These are phyloP conservation scores for Cymbopogon flexuosus DNA, from an alignment of 202 grass and related monocot genomes.

Conservation along the genomic window DNA sequence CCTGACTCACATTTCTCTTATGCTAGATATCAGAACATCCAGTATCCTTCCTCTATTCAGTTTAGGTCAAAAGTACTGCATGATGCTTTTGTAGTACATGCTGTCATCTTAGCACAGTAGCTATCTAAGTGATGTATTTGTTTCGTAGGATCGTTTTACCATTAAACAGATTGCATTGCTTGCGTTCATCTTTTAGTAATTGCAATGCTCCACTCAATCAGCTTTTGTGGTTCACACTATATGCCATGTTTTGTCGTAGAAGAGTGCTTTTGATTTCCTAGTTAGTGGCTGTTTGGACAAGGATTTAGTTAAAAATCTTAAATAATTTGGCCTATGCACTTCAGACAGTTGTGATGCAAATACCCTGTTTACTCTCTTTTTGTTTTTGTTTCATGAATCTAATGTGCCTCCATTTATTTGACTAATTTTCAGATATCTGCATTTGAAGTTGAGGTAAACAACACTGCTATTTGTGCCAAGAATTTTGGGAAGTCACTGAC, in stretches of 20 bases:
- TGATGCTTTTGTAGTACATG: neutral
- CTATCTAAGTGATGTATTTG: neutral
- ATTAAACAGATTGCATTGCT: neutral
- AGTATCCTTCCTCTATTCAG: neutral
- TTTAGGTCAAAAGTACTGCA: neutral
- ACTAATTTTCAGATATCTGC: slow-evolving; percentile 24
- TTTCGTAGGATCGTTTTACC: neutral
- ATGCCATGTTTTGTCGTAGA: neutral
- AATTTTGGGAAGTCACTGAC: neutral
- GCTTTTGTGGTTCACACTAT: neutral
- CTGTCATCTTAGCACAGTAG: neutral
- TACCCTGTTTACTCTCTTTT: neutral
- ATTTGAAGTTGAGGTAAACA: neutral
- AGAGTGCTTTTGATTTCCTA: neutral
- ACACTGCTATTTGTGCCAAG: neutral
- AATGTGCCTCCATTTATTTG: neutral
- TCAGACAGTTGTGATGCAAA: neutral
- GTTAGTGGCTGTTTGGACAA: neutral
- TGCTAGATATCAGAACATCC: neutral
- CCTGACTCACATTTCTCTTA: neutral
- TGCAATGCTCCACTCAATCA: neutral
- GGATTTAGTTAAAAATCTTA: neutral
- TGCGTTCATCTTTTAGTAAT: neutral
- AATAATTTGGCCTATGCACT: neutral
- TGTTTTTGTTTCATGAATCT: neutral